Evolutionary conservation across 805 yeast species (phyloP), one percentile per base, ranked within the genome.

Genomic region (Jamesozyma jinghongensis): DNA sequence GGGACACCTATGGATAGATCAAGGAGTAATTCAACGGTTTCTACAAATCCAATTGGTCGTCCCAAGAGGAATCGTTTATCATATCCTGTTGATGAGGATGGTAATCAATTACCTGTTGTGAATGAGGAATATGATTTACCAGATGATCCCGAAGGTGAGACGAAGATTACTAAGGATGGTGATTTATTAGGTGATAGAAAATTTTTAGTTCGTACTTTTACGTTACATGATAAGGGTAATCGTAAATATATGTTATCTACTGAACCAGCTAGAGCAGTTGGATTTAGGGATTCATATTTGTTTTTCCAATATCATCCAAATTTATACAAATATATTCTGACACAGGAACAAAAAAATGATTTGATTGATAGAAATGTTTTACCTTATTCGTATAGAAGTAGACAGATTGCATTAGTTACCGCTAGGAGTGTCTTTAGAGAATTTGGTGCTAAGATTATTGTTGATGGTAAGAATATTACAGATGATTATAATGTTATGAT

Each of bases 201-300:
- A 53, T 90, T 74, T 65, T 70, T 88, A 44, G 77, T 81, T 41
- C 74, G 80, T 45, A 73, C 82, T 0, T 84, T 84, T 61, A 79
- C 78, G 5, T 68, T 82, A 7, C 43, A 50, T 18, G 66, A 63
- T 14, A 65, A 51, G 27, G 96, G 95, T 7, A 75, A 77, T 17
- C 71, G 79, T 48, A 69, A 79, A 43, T 92, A 77, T 61, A 88
- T 90, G 95, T 74, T 92, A 36, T 81, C 95, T 2, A 88, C 97
- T 0, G 98, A 92, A 57, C 95, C 96, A 2, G 97, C 98, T 1
- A 74, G 97, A 51, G 78, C 90, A 54, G 86, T 90, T 46, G 97
- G 97, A 3, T 85, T 87, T 65, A 73, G 96, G 51, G 97, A 90
- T 57, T 85, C 95, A 2, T 87, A 90, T 54, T 68, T 87, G 40